Conservation (phyloP, 768 basidiomycete species). For the Tricholoma matsutake region DNA sequence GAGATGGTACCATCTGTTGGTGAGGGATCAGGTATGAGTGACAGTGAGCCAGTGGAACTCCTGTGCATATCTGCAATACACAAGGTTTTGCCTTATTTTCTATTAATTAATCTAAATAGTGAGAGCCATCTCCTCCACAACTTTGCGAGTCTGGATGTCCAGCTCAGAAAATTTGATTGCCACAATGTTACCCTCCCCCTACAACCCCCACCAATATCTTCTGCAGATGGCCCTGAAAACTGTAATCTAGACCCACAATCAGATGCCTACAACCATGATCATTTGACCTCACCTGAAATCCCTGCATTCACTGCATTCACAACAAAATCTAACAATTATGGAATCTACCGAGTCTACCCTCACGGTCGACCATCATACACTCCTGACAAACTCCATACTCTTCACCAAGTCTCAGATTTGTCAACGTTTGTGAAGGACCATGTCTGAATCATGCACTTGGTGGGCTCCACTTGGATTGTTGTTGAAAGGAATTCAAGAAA, state of each 20-base stretch:
- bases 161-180: not conserved
- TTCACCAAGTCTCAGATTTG: not conserved
- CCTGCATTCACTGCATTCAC: too few species aligned
- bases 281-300: too few species aligned
- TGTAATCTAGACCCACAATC: too few species aligned
- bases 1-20: not conserved
- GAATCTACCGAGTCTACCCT: slow-evolving; percentile 5
- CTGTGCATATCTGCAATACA: not conserved
- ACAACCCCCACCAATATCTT: not conserved
- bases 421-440: not conserved
- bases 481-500: not conserved
- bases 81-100: not conserved
- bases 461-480: not conserved
- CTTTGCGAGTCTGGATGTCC: not conserved
- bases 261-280: too few species aligned
- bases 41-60: not conserved
- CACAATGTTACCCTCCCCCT: not conserved
- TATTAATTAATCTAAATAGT: not conserved
- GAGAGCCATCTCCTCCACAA: not conserved
- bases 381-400: too few species aligned
- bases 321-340: slow-evolving; percentile 6
- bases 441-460: not conserved
- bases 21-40: not conserved
- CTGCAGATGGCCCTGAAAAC: not conserved
- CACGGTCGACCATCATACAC: too few species aligned